Base-by-base conservation (phyloP, 2,329 filamentous ascomycete species). In the Aphanocladium album region DNA sequence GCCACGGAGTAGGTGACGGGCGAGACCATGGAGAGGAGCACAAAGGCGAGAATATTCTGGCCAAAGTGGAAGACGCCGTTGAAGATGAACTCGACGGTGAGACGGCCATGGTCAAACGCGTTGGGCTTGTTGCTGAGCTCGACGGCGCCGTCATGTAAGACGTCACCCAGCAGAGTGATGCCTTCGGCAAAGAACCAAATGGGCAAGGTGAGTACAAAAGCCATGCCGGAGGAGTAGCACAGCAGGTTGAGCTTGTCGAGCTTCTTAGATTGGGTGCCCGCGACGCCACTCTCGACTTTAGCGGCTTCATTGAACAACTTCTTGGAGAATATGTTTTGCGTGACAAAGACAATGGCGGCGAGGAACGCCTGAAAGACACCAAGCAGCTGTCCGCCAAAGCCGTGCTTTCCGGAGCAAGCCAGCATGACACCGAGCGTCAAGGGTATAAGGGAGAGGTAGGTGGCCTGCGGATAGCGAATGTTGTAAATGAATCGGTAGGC, bases 321-420 rank as follows among this genome's bases (percentile, higher is more conserved):
- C 76, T 99, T 99, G 21, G 93, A 98, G 66, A 97, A 96, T 61
- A 99, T 99, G 71, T 99, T 99, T 72, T 99, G 95, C 0, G 92
- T 95, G 39, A 99, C 95, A 71, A 99, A 99, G 65, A 98, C 89
- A 60, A 98, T 79, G 8, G 95, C 91, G n/a, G 91, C 93, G 37
- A 91, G 79, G 41, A 99, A 88, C 3, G 95, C 93, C 69, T 93
- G 93, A 12, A 93, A 69, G 19, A 99, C 89, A n/a, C 95, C 95
- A 56, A 95, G 83, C 64, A 97, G 83, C 70, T 99, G 93, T 33
- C 90, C 93, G 23, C 86, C 89, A 67, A 96, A 93, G 6, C 75
- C 75, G 46, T 80, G 77, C 70, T 92, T 91, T 14, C 93, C 90
- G 1, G 93, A 97, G 74, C 95, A 99, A 11, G 95, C 95, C 66